These are phyloP conservation scores for Lactarius quietus DNA, from an alignment of 768 basidiomycete genomes.

Conservation along the genomic window DNA sequence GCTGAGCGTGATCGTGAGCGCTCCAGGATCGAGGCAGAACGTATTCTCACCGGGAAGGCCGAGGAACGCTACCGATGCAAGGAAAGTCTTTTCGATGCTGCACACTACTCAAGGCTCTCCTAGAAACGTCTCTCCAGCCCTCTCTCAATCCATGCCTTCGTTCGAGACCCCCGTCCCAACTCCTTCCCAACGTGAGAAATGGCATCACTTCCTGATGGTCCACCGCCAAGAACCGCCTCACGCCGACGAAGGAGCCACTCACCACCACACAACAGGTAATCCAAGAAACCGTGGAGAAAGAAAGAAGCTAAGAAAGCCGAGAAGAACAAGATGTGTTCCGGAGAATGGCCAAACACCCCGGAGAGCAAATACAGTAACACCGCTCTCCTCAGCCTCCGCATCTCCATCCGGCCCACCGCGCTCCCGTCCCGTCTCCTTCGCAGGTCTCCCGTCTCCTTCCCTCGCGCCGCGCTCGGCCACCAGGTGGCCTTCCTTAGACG, in stretches of 20 bases:
- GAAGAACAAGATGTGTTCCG: constrained; percentile 36
- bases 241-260: constrained; percentile 73
- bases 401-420: constrained; percentile 6
- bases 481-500: constrained; percentile 16
- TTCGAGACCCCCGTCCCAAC: constrained; percentile 49
- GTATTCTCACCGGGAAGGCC: constrained; percentile 67
- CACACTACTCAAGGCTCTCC: constrained; percentile 38
- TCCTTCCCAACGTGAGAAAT: constrained; percentile 58
- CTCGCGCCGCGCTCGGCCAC: constrained; percentile 9
- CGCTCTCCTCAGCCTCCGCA: constrained; percentile 37
- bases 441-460: constrained; percentile 42
- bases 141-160: constrained; percentile 47
- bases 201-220: constrained; percentile 56
- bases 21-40: constrained; percentile 73
- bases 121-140: constrained; percentile 55
- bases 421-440: constrained; percentile 46
- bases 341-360: constrained; percentile 53
- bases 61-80: constrained; percentile 64
- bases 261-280: constrained; percentile 85
- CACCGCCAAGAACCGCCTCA: constrained; percentile 68
- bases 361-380: constrained; percentile 56
- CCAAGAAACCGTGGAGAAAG: constrained; percentile 61
- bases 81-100: constrained; percentile 71
- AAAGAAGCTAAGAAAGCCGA: constrained; percentile 41
- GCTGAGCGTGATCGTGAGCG: constrained; percentile 73